phyloP scores from a whole-genome alignment of 2,329 filamentous ascomycete species.

The Fusarium paranaense region DNA sequence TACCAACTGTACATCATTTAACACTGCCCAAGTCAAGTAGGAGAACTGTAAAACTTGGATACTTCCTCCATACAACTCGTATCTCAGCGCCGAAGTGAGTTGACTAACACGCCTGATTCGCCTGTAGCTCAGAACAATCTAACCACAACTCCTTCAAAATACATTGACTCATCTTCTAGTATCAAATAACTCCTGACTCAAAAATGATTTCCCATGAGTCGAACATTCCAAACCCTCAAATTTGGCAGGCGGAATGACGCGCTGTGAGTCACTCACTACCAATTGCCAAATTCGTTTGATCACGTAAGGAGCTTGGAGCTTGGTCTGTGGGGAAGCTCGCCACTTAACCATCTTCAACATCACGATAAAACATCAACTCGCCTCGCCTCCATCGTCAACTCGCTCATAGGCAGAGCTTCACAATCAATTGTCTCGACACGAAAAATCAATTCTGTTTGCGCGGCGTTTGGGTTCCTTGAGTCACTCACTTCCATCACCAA shows the following conservation, averaged over 20 bases:
- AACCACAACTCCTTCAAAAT: not conserved
- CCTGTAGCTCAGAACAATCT: not conserved
- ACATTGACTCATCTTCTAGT: not conserved
- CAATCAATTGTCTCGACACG: not conserved
- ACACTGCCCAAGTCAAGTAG: not conserved
- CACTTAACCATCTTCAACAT: slow-evolving; percentile 20
- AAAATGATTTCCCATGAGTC: not conserved
- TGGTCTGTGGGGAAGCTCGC: slow-evolving; percentile 29
- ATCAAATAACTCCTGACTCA: slow-evolving; percentile 20
- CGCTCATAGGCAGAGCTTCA: not conserved
- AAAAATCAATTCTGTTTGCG: not conserved
- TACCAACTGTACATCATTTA: not conserved
- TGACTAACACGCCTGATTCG: not conserved
- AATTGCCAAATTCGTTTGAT: slow-evolving; percentile 22
- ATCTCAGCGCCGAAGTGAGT: not conserved
- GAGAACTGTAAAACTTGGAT: not conserved
- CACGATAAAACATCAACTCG: slow-evolving; percentile 29
- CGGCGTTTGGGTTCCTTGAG: slow-evolving; percentile 24
- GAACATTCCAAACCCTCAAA: not conserved
- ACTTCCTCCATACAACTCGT: not conserved
- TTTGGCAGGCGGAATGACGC: slow-evolving; percentile 19
- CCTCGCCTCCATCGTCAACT: not conserved
- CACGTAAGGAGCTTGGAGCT: slow-evolving; percentile 28
- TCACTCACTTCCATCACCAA: not conserved
- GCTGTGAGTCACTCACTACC: slow-evolving; percentile 33